Evolutionary conservation across 2,329 filamentous ascomycete genomes (phyloP).

Genomic region (Chaetomium olivaceum): DNA sequence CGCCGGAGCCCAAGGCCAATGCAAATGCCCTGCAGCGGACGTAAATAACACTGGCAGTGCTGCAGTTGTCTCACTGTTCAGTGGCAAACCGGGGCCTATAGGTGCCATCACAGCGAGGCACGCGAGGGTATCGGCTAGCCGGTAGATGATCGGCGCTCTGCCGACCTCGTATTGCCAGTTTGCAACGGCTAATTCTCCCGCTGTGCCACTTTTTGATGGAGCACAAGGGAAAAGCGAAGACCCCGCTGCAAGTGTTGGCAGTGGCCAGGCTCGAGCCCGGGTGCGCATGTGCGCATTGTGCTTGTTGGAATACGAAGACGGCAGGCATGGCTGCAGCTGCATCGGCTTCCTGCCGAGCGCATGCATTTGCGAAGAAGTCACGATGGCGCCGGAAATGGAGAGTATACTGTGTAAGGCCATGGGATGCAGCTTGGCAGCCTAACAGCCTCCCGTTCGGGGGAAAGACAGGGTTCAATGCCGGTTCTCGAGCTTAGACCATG

Average conservation of each 20-base stretch:
- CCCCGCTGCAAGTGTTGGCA: background rate
- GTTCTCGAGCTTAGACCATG: background rate
- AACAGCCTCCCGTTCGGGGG: background rate
- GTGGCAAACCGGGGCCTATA: background rate
- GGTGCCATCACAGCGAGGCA: background rate
- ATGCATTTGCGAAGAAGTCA: constrained; percentile 10
- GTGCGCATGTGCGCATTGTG: background rate
- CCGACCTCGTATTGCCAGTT: constrained; percentile 19
- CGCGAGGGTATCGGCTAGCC: background rate
- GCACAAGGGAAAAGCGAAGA: background rate
- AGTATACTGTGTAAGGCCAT: background rate
- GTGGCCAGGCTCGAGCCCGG: no score
- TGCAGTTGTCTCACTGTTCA: background rate
- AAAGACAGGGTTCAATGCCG: background rate
- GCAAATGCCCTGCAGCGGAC: background rate
- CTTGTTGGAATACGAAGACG: constrained; percentile 14
- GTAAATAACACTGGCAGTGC: background rate
- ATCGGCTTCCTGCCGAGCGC: background rate
- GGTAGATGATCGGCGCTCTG: constrained; percentile 15
- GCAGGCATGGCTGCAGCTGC: constrained; percentile 2
- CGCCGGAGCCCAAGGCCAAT: background rate
- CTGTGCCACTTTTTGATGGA: constrained; percentile 11
- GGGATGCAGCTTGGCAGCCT: constrained; percentile 9
- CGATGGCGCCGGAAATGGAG: constrained; percentile 2
- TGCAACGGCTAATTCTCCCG: constrained; percentile 11